Conservation (phyloP, 129 eudicot genomes). For the Gnaphalium uliginosum region DNA sequence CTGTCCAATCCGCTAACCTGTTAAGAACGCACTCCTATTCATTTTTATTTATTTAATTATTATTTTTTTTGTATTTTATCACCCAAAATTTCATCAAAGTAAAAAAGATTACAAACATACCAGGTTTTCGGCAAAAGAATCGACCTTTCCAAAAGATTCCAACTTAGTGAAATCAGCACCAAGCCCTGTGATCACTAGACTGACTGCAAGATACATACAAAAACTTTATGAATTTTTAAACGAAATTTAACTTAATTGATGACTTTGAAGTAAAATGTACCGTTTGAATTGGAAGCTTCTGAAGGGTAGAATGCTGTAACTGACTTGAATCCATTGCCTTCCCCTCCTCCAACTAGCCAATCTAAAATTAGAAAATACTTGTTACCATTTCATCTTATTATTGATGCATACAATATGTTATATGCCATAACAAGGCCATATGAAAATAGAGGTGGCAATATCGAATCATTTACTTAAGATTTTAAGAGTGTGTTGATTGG, state of each 20-base stretch:
- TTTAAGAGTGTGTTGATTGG: no score
- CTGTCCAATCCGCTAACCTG: slow-evolving; percentile 96
- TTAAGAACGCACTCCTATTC: not conserved
- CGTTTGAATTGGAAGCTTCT: slow-evolving; percentile 75
- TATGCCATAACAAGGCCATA: not conserved
- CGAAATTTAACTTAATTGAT: slow-evolving; percentile 4
- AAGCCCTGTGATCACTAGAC: slow-evolving; percentile 81
- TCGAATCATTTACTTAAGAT: no score
- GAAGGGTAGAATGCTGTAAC: slow-evolving; percentile 85
- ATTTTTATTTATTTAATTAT: not conserved
- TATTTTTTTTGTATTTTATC: not conserved
- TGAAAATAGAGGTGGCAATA: no score
- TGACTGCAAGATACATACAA: slow-evolving; percentile 49
- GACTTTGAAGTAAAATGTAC: slow-evolving; percentile 36
- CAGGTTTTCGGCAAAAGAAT: slow-evolving; percentile 86
- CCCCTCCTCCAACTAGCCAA: slow-evolving; percentile 88
- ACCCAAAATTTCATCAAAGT: not conserved
- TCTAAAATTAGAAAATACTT: slow-evolving; percentile 47
- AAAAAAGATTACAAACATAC: slow-evolving; percentile 34
- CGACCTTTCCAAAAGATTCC: slow-evolving; percentile 99
- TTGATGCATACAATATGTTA: not conserved
- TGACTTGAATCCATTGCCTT: slow-evolving; percentile 69
- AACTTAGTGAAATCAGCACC: slow-evolving; percentile 92
- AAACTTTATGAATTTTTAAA: slow-evolving; percentile 18
- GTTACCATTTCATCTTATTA: not conserved